Conservation (phyloP, 352 stramenopile species). For the Phytophthora niederhauseri region DNA sequence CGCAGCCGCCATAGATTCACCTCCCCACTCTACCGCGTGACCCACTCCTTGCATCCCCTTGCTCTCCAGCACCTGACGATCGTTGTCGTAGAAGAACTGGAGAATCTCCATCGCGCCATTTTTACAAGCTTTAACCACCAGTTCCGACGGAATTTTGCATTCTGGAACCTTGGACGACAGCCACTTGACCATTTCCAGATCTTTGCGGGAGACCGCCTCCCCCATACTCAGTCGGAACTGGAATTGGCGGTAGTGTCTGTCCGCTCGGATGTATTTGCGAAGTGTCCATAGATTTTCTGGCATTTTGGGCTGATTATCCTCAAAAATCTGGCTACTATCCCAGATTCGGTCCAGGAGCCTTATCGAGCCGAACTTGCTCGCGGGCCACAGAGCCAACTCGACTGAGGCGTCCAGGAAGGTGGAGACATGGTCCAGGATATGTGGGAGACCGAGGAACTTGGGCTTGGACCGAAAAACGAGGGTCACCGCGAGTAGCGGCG, state of each 20-base stretch:
- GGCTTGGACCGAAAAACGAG: not conserved
- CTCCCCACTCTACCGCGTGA: not conserved
- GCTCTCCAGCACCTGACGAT: not conserved
- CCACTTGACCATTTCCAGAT: slow-evolving; percentile 16
- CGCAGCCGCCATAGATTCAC: not conserved
- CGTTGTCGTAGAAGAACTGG: slow-evolving; percentile 10
- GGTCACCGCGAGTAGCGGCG: not conserved
- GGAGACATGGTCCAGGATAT: not conserved
- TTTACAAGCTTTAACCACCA: slow-evolving; percentile 2
- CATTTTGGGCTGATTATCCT: not conserved
- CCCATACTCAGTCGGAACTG: not conserved
- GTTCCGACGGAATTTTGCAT: not conserved
- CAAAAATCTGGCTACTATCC: not conserved
- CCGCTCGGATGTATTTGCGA: not conserved
- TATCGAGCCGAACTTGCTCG: not conserved
- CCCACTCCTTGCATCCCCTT: not conserved
- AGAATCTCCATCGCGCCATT: slow-evolving; percentile 4
- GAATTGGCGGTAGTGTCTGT: not conserved
- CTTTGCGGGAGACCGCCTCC: not conserved
- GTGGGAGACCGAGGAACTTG: not conserved
- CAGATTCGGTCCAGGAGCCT: slow-evolving; percentile 10
- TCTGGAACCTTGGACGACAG: slow-evolving; percentile 1
- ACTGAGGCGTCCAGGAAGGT: not conserved
- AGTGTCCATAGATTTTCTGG: not conserved
- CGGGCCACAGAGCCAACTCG: not conserved